phyloP scores from a whole-genome alignment of 1,139 yeast species.

The Pichia sp. region DNA sequence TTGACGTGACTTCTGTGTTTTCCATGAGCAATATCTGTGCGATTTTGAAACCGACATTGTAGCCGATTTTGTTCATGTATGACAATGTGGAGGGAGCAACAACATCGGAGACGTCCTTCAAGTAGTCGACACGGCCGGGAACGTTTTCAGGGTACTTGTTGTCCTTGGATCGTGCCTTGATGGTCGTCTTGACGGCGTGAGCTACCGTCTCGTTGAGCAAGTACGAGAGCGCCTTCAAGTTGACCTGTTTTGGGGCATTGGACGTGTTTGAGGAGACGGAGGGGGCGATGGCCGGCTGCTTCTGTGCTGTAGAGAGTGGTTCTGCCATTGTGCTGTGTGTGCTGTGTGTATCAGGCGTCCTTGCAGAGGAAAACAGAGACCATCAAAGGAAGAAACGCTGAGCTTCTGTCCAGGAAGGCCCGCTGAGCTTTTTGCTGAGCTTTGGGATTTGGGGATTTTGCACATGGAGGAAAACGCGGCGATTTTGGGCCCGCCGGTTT shows the following conservation, averaged over 20 bases:
- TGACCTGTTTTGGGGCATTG: conserved; percentile 7
- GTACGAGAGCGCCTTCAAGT: conserved; percentile 8
- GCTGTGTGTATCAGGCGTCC: no score
- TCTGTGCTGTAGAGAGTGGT: no score
- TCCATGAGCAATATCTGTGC: conserved; percentile 12
- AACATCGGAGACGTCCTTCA: conserved; percentile 1
- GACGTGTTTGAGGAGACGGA: not conserved
- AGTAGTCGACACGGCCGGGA: conserved; percentile 1
- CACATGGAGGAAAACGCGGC: no score
- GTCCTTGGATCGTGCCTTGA: not conserved
- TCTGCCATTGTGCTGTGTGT: not conserved
- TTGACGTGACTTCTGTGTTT: conserved; percentile 1
- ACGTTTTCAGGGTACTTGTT: conserved; percentile 20
- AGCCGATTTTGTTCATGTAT: conserved; percentile 12
- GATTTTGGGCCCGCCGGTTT: no score
- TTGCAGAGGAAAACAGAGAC: no score
- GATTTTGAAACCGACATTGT: conserved; percentile 14
- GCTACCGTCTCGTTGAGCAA: conserved; percentile 12
- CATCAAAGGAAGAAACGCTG: no score
- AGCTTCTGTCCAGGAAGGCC: no score
- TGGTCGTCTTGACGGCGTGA: conserved; percentile 5
- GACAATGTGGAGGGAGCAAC: conserved; percentile 6
- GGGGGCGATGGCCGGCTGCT: not conserved
- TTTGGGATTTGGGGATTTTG: no score
- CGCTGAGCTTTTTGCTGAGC: no score